phyloP scores from a whole-genome alignment of 208 protist species.

The Leishmania gerbilli region DNA sequence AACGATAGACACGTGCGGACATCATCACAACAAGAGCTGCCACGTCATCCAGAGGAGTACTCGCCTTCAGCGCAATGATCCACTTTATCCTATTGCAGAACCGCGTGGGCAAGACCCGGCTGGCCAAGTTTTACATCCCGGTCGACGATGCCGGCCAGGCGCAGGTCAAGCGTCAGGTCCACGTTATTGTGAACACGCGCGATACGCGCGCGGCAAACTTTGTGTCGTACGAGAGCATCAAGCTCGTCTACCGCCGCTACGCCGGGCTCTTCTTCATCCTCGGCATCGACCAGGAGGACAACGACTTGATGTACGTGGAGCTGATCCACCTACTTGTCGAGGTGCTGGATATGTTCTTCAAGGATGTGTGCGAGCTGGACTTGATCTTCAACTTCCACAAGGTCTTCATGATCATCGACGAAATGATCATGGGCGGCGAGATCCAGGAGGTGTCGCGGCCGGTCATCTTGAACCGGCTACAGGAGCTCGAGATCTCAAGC shows the following conservation, averaged over 20 bases:
- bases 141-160: constrained; percentile 95
- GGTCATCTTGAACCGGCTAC: constrained; percentile 92
- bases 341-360: constrained; percentile 99
- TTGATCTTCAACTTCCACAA: constrained; percentile 99
- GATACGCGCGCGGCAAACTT: constrained; percentile 97
- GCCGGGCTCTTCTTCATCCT: constrained; percentile 99
- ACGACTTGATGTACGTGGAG: constrained; percentile 98
- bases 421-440: constrained; percentile 98
- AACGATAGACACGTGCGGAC: background rate
- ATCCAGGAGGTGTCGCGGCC: constrained; percentile 97
- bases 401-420: constrained; percentile 99
- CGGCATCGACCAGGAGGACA: constrained; percentile 98
- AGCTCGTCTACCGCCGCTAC: constrained; percentile 98
- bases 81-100: constrained; percentile 99
- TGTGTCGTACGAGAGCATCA: constrained; percentile 94
- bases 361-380: constrained; percentile 99
- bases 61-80: constrained; percentile 84
- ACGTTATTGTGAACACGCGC: constrained; percentile 94
- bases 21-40: background rate
- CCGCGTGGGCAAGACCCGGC: constrained; percentile 97
- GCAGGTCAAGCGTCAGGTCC: constrained; percentile 95
- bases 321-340: constrained; percentile 98
- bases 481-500: constrained; percentile 93
- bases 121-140: constrained; percentile 98
- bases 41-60: background rate